Percentiles rank a stretch among this genome's conserved stretches.
Evolutionary conservation across 106 monocot species (phyloP).

Genomic region (Agapanthus africanus): DNA sequence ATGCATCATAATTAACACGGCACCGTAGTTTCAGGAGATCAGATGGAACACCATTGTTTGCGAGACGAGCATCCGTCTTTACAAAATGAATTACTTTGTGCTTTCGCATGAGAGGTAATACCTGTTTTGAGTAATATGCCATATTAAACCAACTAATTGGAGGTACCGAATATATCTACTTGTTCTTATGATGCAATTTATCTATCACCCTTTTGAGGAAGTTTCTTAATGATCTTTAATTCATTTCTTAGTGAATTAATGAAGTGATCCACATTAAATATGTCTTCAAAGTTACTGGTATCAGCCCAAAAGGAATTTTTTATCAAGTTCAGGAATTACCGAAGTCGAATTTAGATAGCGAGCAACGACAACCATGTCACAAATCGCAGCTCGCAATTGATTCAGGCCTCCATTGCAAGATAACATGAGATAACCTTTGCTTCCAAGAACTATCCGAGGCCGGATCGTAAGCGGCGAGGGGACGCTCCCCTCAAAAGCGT

Average conservation of each 20-base stretch:
- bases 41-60: constrained; percentile 67
- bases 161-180: neutral
- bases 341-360: no score
- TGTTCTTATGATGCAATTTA: neutral
- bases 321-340: no score
- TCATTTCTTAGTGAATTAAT: constrained; percentile 81
- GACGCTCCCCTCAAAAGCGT: no score
- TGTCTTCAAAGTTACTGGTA: constrained; percentile 88
- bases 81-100: constrained; percentile 77
- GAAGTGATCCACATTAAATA: constrained; percentile 82
- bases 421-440: no score
- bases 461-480: no score
- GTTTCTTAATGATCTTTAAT: constrained; percentile 57
- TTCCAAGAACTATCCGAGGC: no score
- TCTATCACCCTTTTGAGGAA: constrained; percentile 46
- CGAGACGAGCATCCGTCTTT: constrained; percentile 78
- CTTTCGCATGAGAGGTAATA: constrained; percentile 60
- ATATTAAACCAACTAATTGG: neutral
- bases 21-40: constrained; percentile 71
- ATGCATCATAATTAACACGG: constrained; percentile 73
- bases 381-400: no score
- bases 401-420: no score
- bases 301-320: no score
- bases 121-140: constrained; percentile 22
- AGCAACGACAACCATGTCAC: no score